A percentile compares a stretch with the other conserved stretches of the same genome.
These are phyloP conservation scores for Phytophthora tubulina DNA, from an alignment of 352 stramenopile species.

Conservation along the genomic window DNA sequence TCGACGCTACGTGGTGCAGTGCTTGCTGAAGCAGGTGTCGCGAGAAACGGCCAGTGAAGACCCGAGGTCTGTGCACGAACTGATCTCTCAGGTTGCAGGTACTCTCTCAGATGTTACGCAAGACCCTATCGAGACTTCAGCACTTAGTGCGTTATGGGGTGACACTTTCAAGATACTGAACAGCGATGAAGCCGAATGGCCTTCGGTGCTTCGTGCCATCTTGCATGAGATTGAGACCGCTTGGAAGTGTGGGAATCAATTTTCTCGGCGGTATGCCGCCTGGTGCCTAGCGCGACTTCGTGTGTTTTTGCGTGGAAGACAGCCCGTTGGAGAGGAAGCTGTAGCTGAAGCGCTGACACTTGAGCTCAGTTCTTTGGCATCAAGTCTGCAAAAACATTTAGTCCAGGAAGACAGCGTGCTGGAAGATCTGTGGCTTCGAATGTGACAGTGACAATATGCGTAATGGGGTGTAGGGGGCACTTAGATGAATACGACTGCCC, in stretches of 20 bases:
- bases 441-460: background rate
- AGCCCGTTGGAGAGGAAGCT: background rate
- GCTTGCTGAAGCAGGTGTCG: constrained; percentile 37
- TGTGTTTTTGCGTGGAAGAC: constrained; percentile 14
- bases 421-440: constrained; percentile 41
- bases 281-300: constrained; percentile 57
- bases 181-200: background rate
- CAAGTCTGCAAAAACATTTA: constrained; percentile 22
- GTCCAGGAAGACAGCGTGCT: constrained; percentile 37
- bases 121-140: constrained; percentile 9
- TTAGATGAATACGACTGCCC: no score
- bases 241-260: constrained; percentile 54
- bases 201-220: constrained; percentile 24
- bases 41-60: background rate
- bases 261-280: constrained; percentile 57
- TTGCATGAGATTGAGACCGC: constrained; percentile 53
- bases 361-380: constrained; percentile 23
- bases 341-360: background rate
- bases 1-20: constrained; percentile 70
- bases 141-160: constrained; percentile 29
- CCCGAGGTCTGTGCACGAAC: constrained; percentile 1
- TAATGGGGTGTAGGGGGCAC: no score
- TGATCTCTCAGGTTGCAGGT: constrained; percentile 12
- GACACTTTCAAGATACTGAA: constrained; percentile 23
- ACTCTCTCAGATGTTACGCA: constrained; percentile 4